Conservation (phyloP, 495 filamentous ascomycete species). For the Aspergillus sclerotiicarbonarius region DNA sequence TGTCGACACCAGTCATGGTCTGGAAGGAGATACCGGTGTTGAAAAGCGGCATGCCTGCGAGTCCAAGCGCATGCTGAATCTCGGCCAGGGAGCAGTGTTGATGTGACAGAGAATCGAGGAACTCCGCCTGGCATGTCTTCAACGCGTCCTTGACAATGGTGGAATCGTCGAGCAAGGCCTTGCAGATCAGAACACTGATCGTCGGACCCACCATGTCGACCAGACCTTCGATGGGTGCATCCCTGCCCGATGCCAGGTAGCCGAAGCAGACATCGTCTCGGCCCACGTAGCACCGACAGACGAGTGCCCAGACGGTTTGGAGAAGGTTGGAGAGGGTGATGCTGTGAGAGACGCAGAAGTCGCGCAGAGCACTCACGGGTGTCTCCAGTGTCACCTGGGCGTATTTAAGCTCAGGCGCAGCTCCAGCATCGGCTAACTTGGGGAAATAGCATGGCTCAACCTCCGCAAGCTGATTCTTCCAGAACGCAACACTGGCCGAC, state of each 20-base stretch:
- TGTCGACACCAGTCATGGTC: neutral
- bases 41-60: conserved; percentile 9
- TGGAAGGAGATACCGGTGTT: conserved; percentile 16
- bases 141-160: conserved; percentile 3
- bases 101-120: conserved; percentile 10
- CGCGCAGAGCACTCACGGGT: neutral
- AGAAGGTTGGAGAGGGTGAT: conserved; percentile 14
- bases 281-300: conserved; percentile 10
- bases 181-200: conserved; percentile 13
- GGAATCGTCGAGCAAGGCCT: neutral
- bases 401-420: neutral
- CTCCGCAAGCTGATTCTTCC: conserved; percentile 16
- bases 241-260: conserved; percentile 12
- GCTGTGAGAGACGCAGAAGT: conserved; percentile 5
- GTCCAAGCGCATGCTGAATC: conserved; percentile 12
- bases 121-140: conserved; percentile 8
- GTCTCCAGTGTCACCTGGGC: neutral
- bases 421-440: neutral
- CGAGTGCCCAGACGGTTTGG: conserved; percentile 11
- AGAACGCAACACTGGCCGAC: conserved; percentile 5
- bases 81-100: conserved; percentile 13
- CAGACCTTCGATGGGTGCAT: conserved; percentile 13
- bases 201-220: conserved; percentile 12
- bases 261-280: conserved; percentile 11
- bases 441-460: conserved; percentile 11